Evolutionary conservation across 2,329 filamentous ascomycete species (phyloP).

Genomic region (Diplodia scrobiculata): DNA sequence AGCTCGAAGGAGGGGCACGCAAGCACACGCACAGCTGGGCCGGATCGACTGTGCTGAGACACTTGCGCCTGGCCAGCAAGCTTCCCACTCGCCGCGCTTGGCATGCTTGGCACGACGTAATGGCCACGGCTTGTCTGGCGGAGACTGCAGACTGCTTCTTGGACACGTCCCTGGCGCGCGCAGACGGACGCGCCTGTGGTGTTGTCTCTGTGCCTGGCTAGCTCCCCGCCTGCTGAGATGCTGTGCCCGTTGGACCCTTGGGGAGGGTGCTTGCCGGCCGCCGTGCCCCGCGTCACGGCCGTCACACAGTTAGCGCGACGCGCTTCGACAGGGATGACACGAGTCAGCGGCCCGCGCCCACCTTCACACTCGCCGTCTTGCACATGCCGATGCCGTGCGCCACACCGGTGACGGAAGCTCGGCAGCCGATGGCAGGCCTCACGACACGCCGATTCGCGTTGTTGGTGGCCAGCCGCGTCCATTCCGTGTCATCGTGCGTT

Average conservation of each 20-base stretch:
- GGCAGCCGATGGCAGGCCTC: slow-evolving; percentile 13
- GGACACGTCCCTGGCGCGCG: neutral
- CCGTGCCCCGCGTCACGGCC: slow-evolving; percentile 7
- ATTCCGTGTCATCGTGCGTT: neutral
- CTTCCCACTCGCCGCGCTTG: neutral
- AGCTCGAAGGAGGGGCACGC: slow-evolving; percentile 20
- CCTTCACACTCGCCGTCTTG: neutral
- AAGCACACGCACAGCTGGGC: neutral
- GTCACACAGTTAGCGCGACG: slow-evolving; percentile 20
- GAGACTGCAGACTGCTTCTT: neutral
- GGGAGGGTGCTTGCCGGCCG: neutral
- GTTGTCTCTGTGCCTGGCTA: neutral
- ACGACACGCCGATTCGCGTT: neutral
- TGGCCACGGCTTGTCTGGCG: slow-evolving; percentile 2
- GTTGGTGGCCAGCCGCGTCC: neutral
- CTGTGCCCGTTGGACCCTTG: slow-evolving; percentile 4
- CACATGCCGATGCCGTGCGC: neutral
- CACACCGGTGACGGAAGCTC: slow-evolving; percentile 22
- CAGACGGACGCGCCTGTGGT: neutral
- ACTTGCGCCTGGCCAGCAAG: neutral
- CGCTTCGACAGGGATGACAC: slow-evolving; percentile 18
- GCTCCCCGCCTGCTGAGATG: neutral
- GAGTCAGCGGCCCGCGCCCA: slow-evolving; percentile 5
- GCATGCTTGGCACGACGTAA: neutral
- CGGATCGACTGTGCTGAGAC: neutral